These are phyloP conservation scores for Fraxinus floribunda DNA, from an alignment of 305 asterid species.

Conservation along the genomic window DNA sequence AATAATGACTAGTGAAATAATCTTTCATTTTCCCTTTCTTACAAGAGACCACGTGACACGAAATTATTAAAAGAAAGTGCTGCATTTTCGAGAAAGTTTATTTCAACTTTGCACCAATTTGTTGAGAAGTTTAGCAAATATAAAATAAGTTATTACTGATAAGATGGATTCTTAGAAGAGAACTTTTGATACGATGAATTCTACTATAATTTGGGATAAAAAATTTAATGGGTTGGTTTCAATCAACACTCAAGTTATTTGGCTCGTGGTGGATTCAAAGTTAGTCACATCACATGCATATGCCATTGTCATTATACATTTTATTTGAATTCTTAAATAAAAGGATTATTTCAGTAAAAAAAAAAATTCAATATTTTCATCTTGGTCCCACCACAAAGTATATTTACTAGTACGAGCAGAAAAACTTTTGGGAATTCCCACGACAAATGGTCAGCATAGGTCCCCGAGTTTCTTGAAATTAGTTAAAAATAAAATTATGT, in stretches of 20 bases:
- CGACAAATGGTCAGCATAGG: background rate
- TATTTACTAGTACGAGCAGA: background rate
- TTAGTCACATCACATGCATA: background rate
- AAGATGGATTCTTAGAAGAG: background rate
- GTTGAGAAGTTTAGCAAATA: background rate
- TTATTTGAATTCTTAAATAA: background rate
- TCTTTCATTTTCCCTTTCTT: background rate
- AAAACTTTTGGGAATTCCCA: background rate
- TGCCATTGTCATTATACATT: background rate
- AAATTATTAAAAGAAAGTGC: background rate
- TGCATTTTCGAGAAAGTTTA: background rate
- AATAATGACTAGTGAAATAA: background rate
- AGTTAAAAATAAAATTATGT: background rate
- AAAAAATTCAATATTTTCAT: background rate
- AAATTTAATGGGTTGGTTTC: background rate
- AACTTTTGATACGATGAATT: background rate
- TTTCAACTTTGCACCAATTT: background rate
- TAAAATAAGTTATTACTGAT: background rate
- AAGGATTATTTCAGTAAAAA: background rate
- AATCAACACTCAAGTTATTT: background rate
- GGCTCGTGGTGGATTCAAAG: background rate
- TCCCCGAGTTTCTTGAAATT: background rate
- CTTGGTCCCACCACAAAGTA: background rate
- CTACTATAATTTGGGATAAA: background rate
- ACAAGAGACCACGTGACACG: background rate